These are phyloP conservation scores for Globisporangium alternatum DNA, from an alignment of 352 stramenopile species.

Conservation along the genomic window DNA sequence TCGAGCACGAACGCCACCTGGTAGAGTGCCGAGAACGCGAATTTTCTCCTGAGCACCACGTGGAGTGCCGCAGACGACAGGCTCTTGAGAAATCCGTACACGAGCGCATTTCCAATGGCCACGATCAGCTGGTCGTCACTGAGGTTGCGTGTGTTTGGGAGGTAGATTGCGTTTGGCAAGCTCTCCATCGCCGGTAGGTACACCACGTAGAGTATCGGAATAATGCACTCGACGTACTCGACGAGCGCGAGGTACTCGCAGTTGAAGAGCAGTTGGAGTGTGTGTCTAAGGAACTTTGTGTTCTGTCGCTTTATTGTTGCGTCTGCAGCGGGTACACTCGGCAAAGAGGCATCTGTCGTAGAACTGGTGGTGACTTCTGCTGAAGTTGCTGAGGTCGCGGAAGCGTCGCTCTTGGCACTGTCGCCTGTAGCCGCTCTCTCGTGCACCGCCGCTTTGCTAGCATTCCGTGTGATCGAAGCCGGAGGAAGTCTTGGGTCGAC, in stretches of 20 bases:
- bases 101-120: constrained; percentile 15
- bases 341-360: no score
- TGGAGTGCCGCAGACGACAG: constrained; percentile 20
- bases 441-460: background rate
- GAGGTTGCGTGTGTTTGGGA: constrained; percentile 15
- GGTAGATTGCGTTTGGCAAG: constrained; percentile 24
- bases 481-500: background rate
- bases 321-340: background rate
- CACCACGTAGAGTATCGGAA: constrained; percentile 27
- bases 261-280: constrained; percentile 30
- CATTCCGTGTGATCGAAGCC: background rate
- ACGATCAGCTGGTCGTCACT: constrained; percentile 7
- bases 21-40: constrained; percentile 26
- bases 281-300: constrained; percentile 2
- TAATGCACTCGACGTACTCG: constrained; percentile 34
- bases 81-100: constrained; percentile 26
- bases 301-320: background rate
- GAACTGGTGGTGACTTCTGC: background rate
- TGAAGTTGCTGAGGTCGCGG: background rate
- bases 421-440: no score
- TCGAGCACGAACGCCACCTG: constrained; percentile 41
- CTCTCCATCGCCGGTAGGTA: constrained; percentile 27
- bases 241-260: constrained; percentile 31
- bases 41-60: constrained; percentile 17
- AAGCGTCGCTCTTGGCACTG: no score